Conservation (phyloP, 352 stramenopile genomes). For the Aphanomyces cochlioides region DNA sequence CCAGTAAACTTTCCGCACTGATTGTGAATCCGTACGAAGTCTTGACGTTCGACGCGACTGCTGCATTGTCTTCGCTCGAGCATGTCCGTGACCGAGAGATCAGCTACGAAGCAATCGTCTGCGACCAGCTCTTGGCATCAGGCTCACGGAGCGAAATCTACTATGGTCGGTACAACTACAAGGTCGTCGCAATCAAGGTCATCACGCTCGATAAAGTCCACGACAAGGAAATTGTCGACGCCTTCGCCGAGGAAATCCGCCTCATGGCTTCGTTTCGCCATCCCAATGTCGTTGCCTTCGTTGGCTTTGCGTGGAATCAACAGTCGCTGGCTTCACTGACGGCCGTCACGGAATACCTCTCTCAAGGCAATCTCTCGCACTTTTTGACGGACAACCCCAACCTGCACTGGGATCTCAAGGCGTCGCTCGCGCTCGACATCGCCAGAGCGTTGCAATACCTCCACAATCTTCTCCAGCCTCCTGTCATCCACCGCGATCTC, state of each 20-base stretch:
- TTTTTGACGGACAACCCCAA: slow-evolving; percentile 6
- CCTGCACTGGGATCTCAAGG: slow-evolving; percentile 18
- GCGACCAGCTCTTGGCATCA: not conserved
- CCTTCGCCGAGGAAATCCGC: slow-evolving; percentile 18
- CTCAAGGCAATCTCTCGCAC: slow-evolving; percentile 14
- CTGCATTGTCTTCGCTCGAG: not conserved
- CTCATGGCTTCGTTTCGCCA: slow-evolving; percentile 21
- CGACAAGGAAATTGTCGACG: not conserved
- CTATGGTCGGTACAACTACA: slow-evolving; percentile 6
- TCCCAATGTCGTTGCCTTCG: slow-evolving; percentile 3
- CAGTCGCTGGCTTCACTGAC: slow-evolving; percentile 1
- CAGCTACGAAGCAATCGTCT: not conserved
- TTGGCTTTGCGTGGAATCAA: slow-evolving; percentile 21
- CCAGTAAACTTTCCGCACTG: slow-evolving; percentile 3
- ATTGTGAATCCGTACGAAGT: not conserved
- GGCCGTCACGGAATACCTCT: slow-evolving; percentile 17
- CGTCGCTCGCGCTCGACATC: slow-evolving; percentile 5
- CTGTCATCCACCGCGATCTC: slow-evolving; percentile 22
- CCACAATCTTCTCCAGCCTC: not conserved
- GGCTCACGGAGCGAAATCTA: not conserved
- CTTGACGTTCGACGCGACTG: not conserved
- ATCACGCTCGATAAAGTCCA: slow-evolving; percentile 1
- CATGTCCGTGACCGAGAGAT: not conserved
- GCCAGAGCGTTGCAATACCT: slow-evolving; percentile 10
- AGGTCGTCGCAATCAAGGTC: slow-evolving; percentile 17